Conservation (phyloP, 148 eudicot species). For the Suaeda aralocaspica region DNA sequence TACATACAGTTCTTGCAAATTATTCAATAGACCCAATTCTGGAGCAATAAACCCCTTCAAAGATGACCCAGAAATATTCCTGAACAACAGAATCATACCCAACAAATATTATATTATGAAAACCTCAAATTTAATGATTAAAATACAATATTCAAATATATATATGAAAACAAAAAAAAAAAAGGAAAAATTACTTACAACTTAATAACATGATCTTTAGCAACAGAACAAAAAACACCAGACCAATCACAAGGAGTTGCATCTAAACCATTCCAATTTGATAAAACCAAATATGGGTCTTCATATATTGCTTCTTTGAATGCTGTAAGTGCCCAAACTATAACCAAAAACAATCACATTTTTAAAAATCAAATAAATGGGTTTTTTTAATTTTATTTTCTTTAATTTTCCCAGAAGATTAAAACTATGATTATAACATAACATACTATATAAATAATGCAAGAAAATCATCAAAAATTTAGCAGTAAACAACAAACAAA, state of each 20-base stretch:
- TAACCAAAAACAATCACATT: constrained; percentile 19
- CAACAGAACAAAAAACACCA: constrained; percentile 61
- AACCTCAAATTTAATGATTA: background rate
- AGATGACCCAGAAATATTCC: constrained; percentile 79
- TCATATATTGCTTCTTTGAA: constrained; percentile 90
- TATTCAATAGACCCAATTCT: constrained; percentile 52
- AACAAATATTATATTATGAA: background rate
- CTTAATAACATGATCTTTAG: constrained; percentile 59
- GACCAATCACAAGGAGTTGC: constrained; percentile 81
- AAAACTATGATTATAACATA: no score
- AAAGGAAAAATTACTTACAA: constrained; percentile 48
- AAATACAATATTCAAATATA: background rate
- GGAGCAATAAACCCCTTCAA: constrained; percentile 82
- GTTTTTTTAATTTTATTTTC: no score
- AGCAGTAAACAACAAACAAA: background rate
- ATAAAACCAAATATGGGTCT: constrained; percentile 71
- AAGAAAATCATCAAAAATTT: no score
- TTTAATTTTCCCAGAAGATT: no score
- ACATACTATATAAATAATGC: constrained; percentile 8
- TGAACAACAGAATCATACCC: constrained; percentile 31
- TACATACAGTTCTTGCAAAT: constrained; percentile 74
- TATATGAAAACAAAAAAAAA: background rate
- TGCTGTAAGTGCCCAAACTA: constrained; percentile 67
- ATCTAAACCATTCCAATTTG: constrained; percentile 82
- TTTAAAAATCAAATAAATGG: constrained; percentile 11